Conservation (phyloP, 2,329 filamentous ascomycete species). For the Aschersonia sp. region DNA sequence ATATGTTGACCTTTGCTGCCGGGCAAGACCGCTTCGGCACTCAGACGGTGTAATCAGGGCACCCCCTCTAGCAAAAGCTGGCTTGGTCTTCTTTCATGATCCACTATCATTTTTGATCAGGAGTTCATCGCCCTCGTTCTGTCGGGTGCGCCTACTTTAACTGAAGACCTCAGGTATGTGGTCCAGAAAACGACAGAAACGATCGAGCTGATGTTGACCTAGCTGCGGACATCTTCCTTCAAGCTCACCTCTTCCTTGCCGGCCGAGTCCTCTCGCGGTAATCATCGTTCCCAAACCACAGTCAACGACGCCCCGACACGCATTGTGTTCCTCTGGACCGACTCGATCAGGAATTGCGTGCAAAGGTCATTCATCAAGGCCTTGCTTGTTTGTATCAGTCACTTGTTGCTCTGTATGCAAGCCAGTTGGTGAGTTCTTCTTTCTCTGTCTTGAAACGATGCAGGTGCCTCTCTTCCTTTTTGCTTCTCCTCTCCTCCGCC, state of each 20-base stretch:
- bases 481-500: conserved; percentile 1
- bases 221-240: conserved; percentile 1
- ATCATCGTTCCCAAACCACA: conserved; percentile 4
- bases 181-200: neutral
- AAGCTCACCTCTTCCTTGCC: conserved; percentile 2
- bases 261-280: conserved; percentile 3
- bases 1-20: neutral
- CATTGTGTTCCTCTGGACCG: conserved; percentile 3
- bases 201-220: neutral
- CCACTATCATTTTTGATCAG: neutral
- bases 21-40: neutral
- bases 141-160: conserved; percentile 1
- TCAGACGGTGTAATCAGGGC: neutral
- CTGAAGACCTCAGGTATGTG: conserved; percentile 1
- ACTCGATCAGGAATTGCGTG: conserved; percentile 6
- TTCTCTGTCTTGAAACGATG: conserved; percentile 1
- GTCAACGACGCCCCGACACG: conserved; percentile 4
- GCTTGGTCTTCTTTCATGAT: neutral
- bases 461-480: conserved; percentile 2
- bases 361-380: conserved; percentile 8
- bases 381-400: conserved; percentile 24
- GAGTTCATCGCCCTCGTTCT: neutral
- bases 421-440: conserved; percentile 16
- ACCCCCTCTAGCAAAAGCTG: neutral
- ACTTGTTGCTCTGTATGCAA: conserved; percentile 16